Evolutionary conservation across 2,329 filamentous ascomycete species (phyloP).

Genomic region (Talaromyces marneffei): DNA sequence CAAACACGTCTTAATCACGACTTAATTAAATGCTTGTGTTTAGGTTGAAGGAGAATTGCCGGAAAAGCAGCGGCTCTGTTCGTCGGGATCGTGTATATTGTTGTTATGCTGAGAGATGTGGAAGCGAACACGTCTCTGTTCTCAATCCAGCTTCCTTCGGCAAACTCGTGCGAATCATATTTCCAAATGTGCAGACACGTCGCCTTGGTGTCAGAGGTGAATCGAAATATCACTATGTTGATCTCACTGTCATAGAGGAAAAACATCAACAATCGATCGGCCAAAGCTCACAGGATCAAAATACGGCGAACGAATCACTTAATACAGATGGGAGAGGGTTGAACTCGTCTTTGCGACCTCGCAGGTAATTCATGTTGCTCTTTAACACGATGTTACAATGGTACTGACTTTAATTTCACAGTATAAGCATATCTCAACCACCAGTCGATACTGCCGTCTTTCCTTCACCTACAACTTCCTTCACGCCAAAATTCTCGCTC

Average conservation of each 20-base stretch:
- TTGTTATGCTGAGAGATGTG: conserved; percentile 88
- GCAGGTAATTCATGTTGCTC: conserved; percentile 22
- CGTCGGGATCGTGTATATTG: conserved; percentile 90
- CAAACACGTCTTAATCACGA: not conserved
- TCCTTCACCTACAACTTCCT: conserved; percentile 36
- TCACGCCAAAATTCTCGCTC: conserved; percentile 27
- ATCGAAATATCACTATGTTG: conserved; percentile 91
- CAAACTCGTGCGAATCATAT: conserved; percentile 92
- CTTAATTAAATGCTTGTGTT: not conserved
- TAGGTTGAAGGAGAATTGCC: conserved; percentile 45
- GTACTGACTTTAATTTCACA: conserved; percentile 13
- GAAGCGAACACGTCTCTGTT: conserved; percentile 87
- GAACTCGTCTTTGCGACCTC: conserved; percentile 24
- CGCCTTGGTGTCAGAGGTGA: conserved; percentile 88
- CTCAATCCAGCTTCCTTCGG: conserved; percentile 96
- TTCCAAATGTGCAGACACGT: conserved; percentile 88
- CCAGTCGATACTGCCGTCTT: conserved; percentile 35
- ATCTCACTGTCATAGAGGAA: conserved; percentile 44
- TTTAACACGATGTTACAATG: not conserved
- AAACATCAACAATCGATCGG: conserved; percentile 33
- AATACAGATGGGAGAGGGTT: conserved; percentile 21
- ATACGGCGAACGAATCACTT: conserved; percentile 18
- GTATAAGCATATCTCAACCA: conserved; percentile 29
- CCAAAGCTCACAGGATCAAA: conserved; percentile 23
- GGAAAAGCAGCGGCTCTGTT: conserved; percentile 58